phyloP scores from a whole-genome alignment of 495 filamentous ascomycete genomes.

The Apiosordaria backusii region DNA sequence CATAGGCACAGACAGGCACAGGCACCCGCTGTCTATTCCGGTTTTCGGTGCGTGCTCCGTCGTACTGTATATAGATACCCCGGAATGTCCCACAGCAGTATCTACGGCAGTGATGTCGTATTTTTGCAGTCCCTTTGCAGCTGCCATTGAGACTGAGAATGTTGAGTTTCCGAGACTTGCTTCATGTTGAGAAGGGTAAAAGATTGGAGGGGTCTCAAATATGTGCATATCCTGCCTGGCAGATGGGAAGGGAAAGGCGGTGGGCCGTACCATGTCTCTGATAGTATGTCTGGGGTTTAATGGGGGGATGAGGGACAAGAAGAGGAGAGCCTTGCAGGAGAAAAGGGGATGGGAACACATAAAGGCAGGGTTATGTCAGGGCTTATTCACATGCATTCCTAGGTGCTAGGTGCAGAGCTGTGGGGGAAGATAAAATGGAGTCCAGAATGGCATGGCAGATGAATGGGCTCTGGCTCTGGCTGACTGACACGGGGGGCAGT shows the following conservation, averaged over 20 bases:
- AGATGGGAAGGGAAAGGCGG: not conserved
- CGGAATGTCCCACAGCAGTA: no score
- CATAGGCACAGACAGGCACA: not conserved
- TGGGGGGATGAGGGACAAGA: no score
- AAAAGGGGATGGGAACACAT: not conserved
- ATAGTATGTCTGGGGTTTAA: no score
- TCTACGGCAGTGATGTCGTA: not conserved
- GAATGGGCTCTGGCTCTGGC: not conserved
- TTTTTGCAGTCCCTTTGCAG: not conserved
- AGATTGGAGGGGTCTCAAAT: not conserved
- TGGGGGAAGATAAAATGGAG: not conserved
- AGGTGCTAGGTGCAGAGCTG: constrained; percentile 9
- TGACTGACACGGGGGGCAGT: constrained; percentile 4
- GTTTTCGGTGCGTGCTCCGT: not conserved
- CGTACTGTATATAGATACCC: no score
- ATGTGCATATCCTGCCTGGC: not conserved
- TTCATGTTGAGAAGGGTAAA: not conserved
- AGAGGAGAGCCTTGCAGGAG: constrained; percentile 9
- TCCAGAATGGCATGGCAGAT: not conserved
- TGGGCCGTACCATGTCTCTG: no score
- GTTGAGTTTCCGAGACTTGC: not conserved
- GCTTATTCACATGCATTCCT: constrained; percentile 13
- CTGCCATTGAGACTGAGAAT: not conserved
- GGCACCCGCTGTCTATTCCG: not conserved
- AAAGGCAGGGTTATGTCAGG: not conserved